phyloP scores from a whole-genome alignment of 1,284 basidiomycete species.

The Heterobasidion parviporum region DNA sequence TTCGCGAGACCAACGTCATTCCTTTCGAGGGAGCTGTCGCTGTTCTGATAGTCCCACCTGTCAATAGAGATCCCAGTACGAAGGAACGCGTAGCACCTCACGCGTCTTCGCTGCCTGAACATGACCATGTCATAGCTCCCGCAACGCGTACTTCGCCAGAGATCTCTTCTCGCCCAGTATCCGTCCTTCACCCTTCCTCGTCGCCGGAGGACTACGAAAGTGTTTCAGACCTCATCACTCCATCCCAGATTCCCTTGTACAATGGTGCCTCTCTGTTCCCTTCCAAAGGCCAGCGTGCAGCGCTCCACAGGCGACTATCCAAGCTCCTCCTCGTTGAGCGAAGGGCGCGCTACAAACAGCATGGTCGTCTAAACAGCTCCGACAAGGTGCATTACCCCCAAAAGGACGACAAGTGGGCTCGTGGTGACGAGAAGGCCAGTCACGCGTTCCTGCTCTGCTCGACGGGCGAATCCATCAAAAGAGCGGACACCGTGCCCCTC shows the following conservation, averaged over 20 bases:
- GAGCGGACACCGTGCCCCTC: conserved; percentile 52
- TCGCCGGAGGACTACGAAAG: conserved; percentile 11
- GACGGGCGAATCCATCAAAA: conserved; percentile 33
- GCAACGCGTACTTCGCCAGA: neutral
- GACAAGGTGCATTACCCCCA: neutral
- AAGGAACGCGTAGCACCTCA: conserved; percentile 33
- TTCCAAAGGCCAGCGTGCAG: conserved; percentile 44
- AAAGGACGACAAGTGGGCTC: conserved; percentile 6
- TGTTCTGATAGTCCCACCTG: conserved; percentile 61
- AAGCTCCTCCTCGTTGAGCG: conserved; percentile 43
- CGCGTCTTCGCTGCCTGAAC: conserved; percentile 31
- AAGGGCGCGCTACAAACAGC: conserved; percentile 19
- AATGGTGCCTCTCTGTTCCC: conserved; percentile 60
- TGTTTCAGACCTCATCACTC: conserved; percentile 26
- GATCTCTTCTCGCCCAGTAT: conserved; percentile 22
- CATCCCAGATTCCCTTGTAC: conserved; percentile 51
- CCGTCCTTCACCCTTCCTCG: conserved; percentile 26
- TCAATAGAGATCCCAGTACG: conserved; percentile 45
- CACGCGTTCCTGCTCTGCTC: conserved; percentile 64
- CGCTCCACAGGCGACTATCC: conserved; percentile 39
- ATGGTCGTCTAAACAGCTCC: neutral
- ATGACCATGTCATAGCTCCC: conserved; percentile 6
- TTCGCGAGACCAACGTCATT: conserved; percentile 40
- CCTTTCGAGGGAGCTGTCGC: conserved; percentile 49
- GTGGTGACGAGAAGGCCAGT: conserved; percentile 39